Evolutionary conservation across 305 asterid genomes (phyloP), one percentile per base, ranked within the genome.

Genomic region (Fraxinus baroniana): DNA sequence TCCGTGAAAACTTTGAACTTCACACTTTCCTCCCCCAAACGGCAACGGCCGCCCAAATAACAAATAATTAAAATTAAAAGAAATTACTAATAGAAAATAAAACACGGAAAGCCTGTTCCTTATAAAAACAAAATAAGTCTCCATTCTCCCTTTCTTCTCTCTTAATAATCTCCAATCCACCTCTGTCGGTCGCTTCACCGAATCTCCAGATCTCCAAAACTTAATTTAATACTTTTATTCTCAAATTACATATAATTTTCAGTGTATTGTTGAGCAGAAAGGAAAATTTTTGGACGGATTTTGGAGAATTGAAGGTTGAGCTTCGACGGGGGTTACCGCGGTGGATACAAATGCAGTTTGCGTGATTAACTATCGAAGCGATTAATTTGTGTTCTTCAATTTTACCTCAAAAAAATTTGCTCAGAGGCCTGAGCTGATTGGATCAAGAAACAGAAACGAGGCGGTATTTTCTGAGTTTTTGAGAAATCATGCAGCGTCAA

Each of bases 51-150:
- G 57, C 85, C 82, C 68, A 57, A 76, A n/a, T 17, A 44, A 22
- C 20, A n/a, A 35, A 13, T 18, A 55, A 52, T 33, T 10, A 77
- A 52, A 28, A 28, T 28, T 74, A 2, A 37, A 32, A 49, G 39
- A 35, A 35, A 35, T 35, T 35, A 35, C 39, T 35, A 49, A 5
- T 17, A 52, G 20, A n/a, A 52, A 17, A 17, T 52, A 76, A 78
- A 39, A 41, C 36, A 26, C 74, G 8, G 66, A 73, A 77, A 1
- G 55, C 17, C 36, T 77, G 49, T 46, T 80, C 81, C 79, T 64
- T 66, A 70, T 70, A 73, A 80, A 84, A 82, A 84, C 89, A 82
- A 82, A 80, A 28, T 86, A 46, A 73, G 72, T 13, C 10, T 24
- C 18, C 76, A 0, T 22, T 5, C 3, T 62, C 39, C 12, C 3